Conservation (phyloP, 1,139 yeast species). For the Hanseniaspora gamundiae region DNA sequence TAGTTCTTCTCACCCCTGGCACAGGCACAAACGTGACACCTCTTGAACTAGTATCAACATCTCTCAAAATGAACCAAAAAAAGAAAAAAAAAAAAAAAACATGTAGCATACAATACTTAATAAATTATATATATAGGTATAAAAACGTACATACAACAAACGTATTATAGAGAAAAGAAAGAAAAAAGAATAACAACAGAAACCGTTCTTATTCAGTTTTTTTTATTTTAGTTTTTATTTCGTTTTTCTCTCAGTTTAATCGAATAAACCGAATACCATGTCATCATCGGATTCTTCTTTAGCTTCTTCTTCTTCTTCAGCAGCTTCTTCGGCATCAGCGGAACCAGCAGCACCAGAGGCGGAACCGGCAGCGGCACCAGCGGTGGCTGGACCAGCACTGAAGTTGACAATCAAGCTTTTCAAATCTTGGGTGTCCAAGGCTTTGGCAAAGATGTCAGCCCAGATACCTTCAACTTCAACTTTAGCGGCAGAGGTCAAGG, state of each 20-base stretch:
- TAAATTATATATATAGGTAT: no score
- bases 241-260: conserved; percentile 42
- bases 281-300: conserved; percentile 56
- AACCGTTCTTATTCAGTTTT: neutral
- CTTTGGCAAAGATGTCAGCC: conserved; percentile 76
- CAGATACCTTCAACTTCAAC: conserved; percentile 60
- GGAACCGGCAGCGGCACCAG: conserved; percentile 45
- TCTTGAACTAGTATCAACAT: no score
- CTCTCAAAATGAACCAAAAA: no score
- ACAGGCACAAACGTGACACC: no score
- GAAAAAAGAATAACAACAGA: neutral
- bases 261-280: conserved; percentile 82
- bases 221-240: no score
- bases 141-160: no score
- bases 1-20: no score
- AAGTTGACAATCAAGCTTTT: conserved; percentile 66
- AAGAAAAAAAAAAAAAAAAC: no score
- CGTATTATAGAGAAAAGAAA: no score
- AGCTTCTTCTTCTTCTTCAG: conserved; percentile 43
- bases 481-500: conserved; percentile 60
- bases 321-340: conserved; percentile 45
- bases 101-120: no score
- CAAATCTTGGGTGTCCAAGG: conserved; percentile 67
- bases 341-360: conserved; percentile 47
- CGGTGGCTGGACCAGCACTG: conserved; percentile 62